These are phyloP conservation scores for Entomortierella parvispora DNA, from an alignment of 192 early-diverging fungal genomes.

Conservation along the genomic window DNA sequence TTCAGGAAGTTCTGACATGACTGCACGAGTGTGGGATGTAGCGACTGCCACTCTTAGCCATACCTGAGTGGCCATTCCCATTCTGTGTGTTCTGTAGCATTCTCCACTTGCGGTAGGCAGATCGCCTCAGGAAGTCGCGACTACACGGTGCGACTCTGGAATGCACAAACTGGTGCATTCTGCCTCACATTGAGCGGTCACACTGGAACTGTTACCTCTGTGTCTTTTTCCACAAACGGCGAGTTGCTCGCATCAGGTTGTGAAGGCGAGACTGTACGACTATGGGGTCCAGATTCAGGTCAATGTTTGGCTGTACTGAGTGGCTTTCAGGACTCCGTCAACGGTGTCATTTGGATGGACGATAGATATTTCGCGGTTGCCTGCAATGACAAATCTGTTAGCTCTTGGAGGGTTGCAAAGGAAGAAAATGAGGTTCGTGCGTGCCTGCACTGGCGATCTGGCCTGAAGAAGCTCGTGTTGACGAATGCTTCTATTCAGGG, in stretches of 20 bases:
- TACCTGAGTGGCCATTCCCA: background rate
- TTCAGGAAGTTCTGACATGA: too few relatives aligned
- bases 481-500: too few relatives aligned
- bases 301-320: background rate
- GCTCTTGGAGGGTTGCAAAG: background rate
- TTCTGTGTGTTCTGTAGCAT: too few relatives aligned
- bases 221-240: too few relatives aligned
- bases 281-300: slow-evolving; percentile 26
- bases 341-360: background rate
- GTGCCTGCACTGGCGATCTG: too few relatives aligned
- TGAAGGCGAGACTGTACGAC: slow-evolving; percentile 85
- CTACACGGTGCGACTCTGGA: too few relatives aligned
- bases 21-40: too few relatives aligned
- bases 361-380: background rate
- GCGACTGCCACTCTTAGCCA: too few relatives aligned
- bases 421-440: background rate
- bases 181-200: background rate
- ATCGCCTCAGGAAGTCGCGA: too few relatives aligned
- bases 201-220: background rate
- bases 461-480: too few relatives aligned
- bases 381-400: background rate
- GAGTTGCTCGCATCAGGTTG: slow-evolving; percentile 42
- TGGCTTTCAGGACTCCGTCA: background rate
- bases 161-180: too few relatives aligned
- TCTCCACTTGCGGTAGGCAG: too few relatives aligned